Base-by-base conservation (phyloP, 805 yeast genomes). In the Saccharomycopsis amapae region DNA sequence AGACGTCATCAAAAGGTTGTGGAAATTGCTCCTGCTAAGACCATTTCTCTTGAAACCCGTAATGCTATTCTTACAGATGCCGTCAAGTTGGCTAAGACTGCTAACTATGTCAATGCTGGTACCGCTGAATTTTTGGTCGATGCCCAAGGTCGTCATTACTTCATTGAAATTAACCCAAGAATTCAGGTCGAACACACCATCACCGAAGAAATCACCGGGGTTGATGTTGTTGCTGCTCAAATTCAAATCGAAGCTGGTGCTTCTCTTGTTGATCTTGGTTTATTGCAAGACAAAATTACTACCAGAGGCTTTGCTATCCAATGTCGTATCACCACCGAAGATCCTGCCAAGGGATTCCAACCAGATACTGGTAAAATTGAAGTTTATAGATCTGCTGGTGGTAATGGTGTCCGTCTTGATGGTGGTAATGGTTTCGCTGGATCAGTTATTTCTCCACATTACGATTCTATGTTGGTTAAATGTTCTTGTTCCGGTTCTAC, bases 361-460 rank as follows among this genome's bases (percentile, higher is more conserved):
- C 98, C 98, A 13, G 98, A 90, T 63, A 93, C 97, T 2, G 98
- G 98, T 63, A 88, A 89, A 67, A 84, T 90, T 58, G 98, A 90
- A 67, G 98, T 90, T 38, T 90, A 90, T 73, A 80, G 97, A 66
- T 88, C 97, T 38, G 86, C 97, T 19, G 98, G 98, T 68, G 99
- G 99, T 73, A 93, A 93, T 62, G 99, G 99, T 66, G 97, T 93
- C 40, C 81, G 99, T 71, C 75, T 93, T 57, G 98, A 90, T 61
- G 98, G 98, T 71, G 97, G 97, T 69, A 90, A 90, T 63, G 97
- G 96, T 3, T 90, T 87, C 65, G 95, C 96, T 10, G 98, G 98
- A 54, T 85, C 97, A 19, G 80, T 93, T 55, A 93, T 90, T 56
- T 82, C 96, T 28, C 98, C 98, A 35, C 96, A 87, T 68, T 90